Evolutionary conservation across 208 protist genomes (phyloP), one percentile per base, ranked within the genome.

Genomic region (Acanthamoeba rhysodes): DNA sequence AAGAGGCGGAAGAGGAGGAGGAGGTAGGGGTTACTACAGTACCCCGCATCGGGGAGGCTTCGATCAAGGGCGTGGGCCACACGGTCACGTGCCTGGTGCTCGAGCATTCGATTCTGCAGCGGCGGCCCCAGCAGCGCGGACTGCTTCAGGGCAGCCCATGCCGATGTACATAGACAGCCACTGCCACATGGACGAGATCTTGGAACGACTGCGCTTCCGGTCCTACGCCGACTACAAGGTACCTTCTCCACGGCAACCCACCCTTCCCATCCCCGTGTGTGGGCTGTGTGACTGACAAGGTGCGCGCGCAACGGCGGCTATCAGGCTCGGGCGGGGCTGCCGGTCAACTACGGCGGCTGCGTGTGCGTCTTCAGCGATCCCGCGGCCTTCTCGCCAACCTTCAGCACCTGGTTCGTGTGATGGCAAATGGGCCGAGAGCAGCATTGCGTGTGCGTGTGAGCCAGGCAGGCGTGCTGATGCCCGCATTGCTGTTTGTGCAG

Each of bases 311-410:
- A 24, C 45, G 7, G 34, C 74, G 10, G 29, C 27, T 55, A 6
- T 50, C 4, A 92, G 85, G 62, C 53, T n/a, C 85, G 85, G 8
- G 53, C 50, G 29, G 32, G 85, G 85, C 24, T 94, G 72, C 90
- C 90, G 10, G 32, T 41, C 32, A 94, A 94, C 70, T 94, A 72
- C 53, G 90, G 90, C 8, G 90, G 90, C 2, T 94, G 90, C 68
- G 34, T 94, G 9, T 64, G 53, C 45, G 74, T 94, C 41, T 94
- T 94, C 57, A 84, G 90, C 37, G 90, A 94, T n/a, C 90, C 90
- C 16, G 70, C 68, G 27, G 90, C 72, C n/a, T 85, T 94, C 74
- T 94, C 90, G 20, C 90, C 90, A n/a, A 34, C 32, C 34, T 84
- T 94, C 66, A 68, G 68, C 66, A 94, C 74, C 50, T 94, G 74